Evolutionary conservation across 768 basidiomycete species (phyloP).

Genomic region (Boletus eberwhitei): DNA sequence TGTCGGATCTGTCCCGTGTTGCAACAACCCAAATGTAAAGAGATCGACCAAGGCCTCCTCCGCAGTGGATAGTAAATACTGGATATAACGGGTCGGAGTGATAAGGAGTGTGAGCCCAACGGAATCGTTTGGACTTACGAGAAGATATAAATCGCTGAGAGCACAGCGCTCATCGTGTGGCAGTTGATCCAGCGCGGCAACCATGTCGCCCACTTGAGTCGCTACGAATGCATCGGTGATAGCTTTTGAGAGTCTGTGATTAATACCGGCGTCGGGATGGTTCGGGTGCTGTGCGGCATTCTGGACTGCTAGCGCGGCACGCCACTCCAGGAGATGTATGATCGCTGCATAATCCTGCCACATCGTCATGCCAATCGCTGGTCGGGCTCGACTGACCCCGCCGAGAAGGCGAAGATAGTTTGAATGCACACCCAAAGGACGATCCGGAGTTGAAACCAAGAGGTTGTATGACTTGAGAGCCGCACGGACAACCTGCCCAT

Average conservation of each 20-base stretch:
- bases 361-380: slow-evolving; percentile 20
- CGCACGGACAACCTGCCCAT: slow-evolving; percentile 69
- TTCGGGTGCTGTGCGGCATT: slow-evolving; percentile 37
- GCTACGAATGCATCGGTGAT: slow-evolving; percentile 71
- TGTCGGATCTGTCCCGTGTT: slow-evolving; percentile 38
- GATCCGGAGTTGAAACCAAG: slow-evolving; percentile 31
- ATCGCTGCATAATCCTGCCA: slow-evolving; percentile 40
- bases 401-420: slow-evolving; percentile 55
- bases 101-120: neutral
- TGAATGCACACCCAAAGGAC: slow-evolving; percentile 15
- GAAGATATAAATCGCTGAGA: slow-evolving; percentile 27
- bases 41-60: slow-evolving; percentile 58
- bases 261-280: slow-evolving; percentile 47
- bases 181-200: slow-evolving; percentile 31
- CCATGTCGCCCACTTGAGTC: slow-evolving; percentile 47
- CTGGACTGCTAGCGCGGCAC: slow-evolving; percentile 59
- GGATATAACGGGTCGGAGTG: neutral
- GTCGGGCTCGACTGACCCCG: slow-evolving; percentile 9
- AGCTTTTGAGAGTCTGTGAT: slow-evolving; percentile 58
- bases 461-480: slow-evolving; percentile 59
- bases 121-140: slow-evolving; percentile 16
- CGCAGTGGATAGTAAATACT: slow-evolving; percentile 61
- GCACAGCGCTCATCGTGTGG: slow-evolving; percentile 15
- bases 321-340: slow-evolving; percentile 56
- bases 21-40: slow-evolving; percentile 51